A percentile compares a stretch with the other conserved stretches of the same genome.
These are phyloP conservation scores for Pythium pyrilobum DNA, from an alignment of 352 stramenopile species.

Conservation along the genomic window DNA sequence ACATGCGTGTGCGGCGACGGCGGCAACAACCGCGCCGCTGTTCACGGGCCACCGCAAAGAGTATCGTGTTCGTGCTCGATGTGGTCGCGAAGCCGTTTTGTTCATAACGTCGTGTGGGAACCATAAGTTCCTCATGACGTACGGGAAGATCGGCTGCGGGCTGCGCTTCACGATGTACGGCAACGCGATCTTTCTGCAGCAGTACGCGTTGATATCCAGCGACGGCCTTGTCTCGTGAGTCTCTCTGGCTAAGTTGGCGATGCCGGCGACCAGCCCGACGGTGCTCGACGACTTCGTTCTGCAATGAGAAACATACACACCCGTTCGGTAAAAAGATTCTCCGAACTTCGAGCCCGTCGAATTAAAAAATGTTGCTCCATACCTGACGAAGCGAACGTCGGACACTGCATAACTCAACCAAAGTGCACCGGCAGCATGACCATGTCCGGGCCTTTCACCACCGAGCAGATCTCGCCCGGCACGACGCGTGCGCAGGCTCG, in stretches of 20 bases:
- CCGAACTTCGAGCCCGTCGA: no score
- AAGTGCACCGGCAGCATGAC: no score
- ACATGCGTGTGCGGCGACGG: conserved; percentile 80
- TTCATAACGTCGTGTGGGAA: conserved; percentile 76
- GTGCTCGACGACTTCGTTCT: no score
- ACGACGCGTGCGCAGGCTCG: conserved; percentile 40
- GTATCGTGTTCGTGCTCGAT: conserved; percentile 72
- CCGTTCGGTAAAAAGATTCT: no score
- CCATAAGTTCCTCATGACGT: conserved; percentile 88
- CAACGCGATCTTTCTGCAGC: conserved; percentile 58
- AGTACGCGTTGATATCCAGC: conserved; percentile 68
- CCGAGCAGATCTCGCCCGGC: conserved; percentile 53
- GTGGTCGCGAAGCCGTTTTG: conserved; percentile 82
- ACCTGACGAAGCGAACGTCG: no score
- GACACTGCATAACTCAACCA: no score
- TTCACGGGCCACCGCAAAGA: conserved; percentile 81
- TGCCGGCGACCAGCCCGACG: no score
- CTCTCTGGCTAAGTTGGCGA: conserved; percentile 63
- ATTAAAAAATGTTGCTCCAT: no score
- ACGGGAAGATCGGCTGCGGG: conserved; percentile 49
- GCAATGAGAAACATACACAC: no score
- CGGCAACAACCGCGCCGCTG: conserved; percentile 85
- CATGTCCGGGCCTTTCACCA: conserved; percentile 68
- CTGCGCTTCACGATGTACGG: conserved; percentile 69
- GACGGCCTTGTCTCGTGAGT: conserved; percentile 61